Base-by-base conservation (phyloP, 306 rosid species). In the Vachellia pachyceras region DNA sequence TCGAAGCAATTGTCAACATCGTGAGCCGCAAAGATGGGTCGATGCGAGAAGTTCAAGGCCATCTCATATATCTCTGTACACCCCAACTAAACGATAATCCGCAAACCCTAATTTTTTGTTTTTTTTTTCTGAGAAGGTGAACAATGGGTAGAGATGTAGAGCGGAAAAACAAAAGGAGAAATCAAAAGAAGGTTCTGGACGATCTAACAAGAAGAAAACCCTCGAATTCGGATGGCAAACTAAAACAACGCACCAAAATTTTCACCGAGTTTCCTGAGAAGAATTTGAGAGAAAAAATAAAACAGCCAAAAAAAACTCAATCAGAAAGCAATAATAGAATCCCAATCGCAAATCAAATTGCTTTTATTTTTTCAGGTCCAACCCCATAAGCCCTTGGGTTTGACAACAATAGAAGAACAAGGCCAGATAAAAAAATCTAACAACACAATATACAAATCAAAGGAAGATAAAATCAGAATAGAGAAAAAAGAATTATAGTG, bases 241-340 rank as follows among this genome's bases (percentile, higher is more conserved):
- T 90, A 90, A 90, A 90, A 90, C 89, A 82, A 86, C 87, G 92
- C 94, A 84, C 91, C 94, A 87, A 87, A 87, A 89, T 84, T 78
- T 85, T 87, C 84, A 82, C 83, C 44, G 92, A 89, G 91, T 83
- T 84, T 89, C 92, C 86, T 83, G 86, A 49, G 15, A 84, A 57
- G 44, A 85, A 80, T 77, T 83, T 76, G 82, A 74, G 12, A 10
- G 3, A 4, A 8, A 39, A 39, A 67, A 18, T 7, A 3, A 39
- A 63, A 36, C 18, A 79, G 83, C 89, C 84, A n/a, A 54, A 54
- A 54, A 46, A 83, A 77, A 20, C n/a, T 20, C 23, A 74, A 79
- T 72, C 36, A 75, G 36, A 54, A 60, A 42, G 45, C 69, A 50
- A 37, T 10, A 29, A 80, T 37, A 75, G 68, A 57, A 80, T 40